A percentile compares a stretch with the other conserved stretches of the same genome.
Conservation (phyloP, 495 filamentous ascomycete species). For the Penicillium robsamsonii region DNA sequence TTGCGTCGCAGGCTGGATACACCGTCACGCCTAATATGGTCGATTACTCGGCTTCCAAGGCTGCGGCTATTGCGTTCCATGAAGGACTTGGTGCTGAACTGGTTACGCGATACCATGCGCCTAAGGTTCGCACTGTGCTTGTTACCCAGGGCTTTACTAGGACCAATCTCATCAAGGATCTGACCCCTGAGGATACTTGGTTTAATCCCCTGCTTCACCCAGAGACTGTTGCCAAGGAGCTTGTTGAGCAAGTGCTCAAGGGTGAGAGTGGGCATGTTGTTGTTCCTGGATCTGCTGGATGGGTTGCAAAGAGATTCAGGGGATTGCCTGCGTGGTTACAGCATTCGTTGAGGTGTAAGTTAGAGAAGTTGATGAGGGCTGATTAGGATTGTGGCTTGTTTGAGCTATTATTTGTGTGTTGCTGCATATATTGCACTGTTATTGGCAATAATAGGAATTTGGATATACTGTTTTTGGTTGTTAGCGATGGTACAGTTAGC, state of each 20-base stretch:
- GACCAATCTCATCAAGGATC: constrained; percentile 59
- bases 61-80: constrained; percentile 65
- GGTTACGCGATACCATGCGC: constrained; percentile 58
- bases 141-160: constrained; percentile 64
- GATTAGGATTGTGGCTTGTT: constrained; percentile 7
- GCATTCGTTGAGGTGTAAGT: constrained; percentile 27
- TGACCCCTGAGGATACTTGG: constrained; percentile 55
- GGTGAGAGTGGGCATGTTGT: constrained; percentile 59
- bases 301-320: constrained; percentile 31
- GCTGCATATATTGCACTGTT: neutral
- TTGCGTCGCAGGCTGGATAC: constrained; percentile 63
- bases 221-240: constrained; percentile 63
- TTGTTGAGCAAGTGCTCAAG: constrained; percentile 56
- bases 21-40: constrained; percentile 61
- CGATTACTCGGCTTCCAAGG: constrained; percentile 67
- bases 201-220: constrained; percentile 55
- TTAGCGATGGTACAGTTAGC: neutral
- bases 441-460: neutral
- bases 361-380: constrained; percentile 36
- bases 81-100: constrained; percentile 67
- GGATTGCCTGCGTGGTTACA: constrained; percentile 47
- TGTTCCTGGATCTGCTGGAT: constrained; percentile 41
- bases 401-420: neutral
- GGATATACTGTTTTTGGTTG: neutral
- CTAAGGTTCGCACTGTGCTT: constrained; percentile 61